Conservation (phyloP, 108 stramenopile species). For the Asterionellopsis glacialis region DNA sequence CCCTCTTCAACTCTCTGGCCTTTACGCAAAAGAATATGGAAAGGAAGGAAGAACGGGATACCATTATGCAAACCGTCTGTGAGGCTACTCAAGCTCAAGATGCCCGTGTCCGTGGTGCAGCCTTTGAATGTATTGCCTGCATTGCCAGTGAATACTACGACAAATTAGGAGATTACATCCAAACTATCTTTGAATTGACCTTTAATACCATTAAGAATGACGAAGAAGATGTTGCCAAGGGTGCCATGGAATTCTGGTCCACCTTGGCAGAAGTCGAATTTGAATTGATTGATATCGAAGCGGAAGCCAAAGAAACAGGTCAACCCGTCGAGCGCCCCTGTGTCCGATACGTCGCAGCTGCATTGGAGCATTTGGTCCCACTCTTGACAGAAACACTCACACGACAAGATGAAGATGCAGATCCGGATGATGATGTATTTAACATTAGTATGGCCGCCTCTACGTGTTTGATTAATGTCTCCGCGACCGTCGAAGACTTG, state of each 20-base stretch:
- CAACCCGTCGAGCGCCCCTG: slow-evolving; percentile 45
- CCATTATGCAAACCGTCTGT: slow-evolving; percentile 93
- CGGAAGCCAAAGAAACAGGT: slow-evolving; percentile 42
- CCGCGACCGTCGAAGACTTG: slow-evolving; percentile 78
- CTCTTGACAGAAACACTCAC: slow-evolving; percentile 79
- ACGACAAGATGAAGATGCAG: slow-evolving; percentile 89
- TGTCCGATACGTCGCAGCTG: slow-evolving; percentile 72
- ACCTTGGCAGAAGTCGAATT: slow-evolving; percentile 89
- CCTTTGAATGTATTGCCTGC: slow-evolving; percentile 87
- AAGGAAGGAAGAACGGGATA: slow-evolving; percentile 79
- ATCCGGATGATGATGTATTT: slow-evolving; percentile 74
- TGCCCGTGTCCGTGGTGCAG: slow-evolving; percentile 63
- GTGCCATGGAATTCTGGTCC: slow-evolving; percentile 95
- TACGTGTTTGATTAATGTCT: slow-evolving; percentile 74
- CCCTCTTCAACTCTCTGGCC: slow-evolving; percentile 85
- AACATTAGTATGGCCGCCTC: slow-evolving; percentile 86
- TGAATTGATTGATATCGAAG: slow-evolving; percentile 71
- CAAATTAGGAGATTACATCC: slow-evolving; percentile 88
- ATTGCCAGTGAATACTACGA: slow-evolving; percentile 92
- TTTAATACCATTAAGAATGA: slow-evolving; percentile 78
- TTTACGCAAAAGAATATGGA: slow-evolving; percentile 94
- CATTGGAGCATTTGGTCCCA: slow-evolving; percentile 74
- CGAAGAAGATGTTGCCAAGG: slow-evolving; percentile 77
- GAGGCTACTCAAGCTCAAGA: slow-evolving; percentile 86
- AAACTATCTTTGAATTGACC: slow-evolving; percentile 87